Evolutionary conservation across 768 basidiomycete species (phyloP).

Genomic region (Pleurotus djamor): DNA sequence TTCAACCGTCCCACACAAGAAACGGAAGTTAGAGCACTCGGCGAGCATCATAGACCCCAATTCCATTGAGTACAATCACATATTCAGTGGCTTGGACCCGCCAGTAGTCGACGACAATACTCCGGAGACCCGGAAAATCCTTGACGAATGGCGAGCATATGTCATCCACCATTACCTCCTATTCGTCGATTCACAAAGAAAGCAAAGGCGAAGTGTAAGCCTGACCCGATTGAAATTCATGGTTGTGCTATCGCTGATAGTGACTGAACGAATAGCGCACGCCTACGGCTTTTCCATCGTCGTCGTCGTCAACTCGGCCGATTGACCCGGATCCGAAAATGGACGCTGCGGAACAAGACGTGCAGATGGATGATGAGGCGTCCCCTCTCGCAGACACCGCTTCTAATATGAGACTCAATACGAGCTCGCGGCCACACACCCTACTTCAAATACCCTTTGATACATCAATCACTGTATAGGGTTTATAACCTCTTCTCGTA

Average conservation of each 20-base stretch:
- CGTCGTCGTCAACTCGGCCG: neutral
- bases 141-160: neutral
- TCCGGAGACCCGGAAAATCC: neutral
- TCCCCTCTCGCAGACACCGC: neutral
- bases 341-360: neutral
- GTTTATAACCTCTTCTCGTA: too few species aligned
- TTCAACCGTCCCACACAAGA: neutral
- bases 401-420: neutral
- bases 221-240: neutral
- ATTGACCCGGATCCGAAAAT: neutral
- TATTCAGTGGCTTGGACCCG: neutral
- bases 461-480: too few species aligned
- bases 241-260: too few species aligned
- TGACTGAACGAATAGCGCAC: too few species aligned
- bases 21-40: neutral
- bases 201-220: neutral
- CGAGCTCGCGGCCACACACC: neutral
- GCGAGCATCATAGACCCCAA: neutral
- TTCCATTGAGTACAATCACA: neutral
- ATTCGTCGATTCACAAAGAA: neutral
- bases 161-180: conserved; percentile 2
- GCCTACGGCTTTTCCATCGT: neutral
- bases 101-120: neutral
- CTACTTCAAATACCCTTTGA: too few species aligned
- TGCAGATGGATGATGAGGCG: neutral